These are phyloP conservation scores for Penicillium antarcticum DNA, from an alignment of 495 filamentous ascomycete genomes.

Conservation along the genomic window DNA sequence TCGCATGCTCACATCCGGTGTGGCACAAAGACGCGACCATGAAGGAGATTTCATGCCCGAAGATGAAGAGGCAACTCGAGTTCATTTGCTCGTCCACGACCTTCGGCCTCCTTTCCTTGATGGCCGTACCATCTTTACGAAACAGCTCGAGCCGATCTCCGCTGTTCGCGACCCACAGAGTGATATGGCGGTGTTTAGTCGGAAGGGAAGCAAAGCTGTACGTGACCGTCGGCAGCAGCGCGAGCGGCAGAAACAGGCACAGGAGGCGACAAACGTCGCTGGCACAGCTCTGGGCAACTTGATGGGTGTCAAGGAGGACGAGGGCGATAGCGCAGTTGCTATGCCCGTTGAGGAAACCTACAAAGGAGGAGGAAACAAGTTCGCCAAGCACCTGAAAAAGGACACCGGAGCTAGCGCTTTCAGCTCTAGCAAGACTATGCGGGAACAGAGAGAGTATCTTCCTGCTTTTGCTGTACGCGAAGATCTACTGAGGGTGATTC, in stretches of 20 bases:
- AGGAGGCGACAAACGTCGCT: conserved; percentile 90
- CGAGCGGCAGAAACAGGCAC: conserved; percentile 91
- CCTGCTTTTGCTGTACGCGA: conserved; percentile 97
- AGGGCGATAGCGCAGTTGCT: conserved; percentile 82
- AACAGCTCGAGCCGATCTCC: conserved; percentile 92
- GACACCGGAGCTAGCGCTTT: conserved; percentile 86
- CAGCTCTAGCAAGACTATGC: conserved; percentile 84
- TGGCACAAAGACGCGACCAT: conserved; percentile 83
- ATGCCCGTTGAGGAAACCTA: conserved; percentile 69
- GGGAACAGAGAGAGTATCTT: conserved; percentile 89
- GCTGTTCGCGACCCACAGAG: conserved; percentile 93
- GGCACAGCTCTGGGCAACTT: conserved; percentile 91
- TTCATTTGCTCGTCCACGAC: conserved; percentile 92
- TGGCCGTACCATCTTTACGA: conserved; percentile 92
- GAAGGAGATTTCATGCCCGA: conserved; percentile 81
- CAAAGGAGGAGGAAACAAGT: conserved; percentile 68
- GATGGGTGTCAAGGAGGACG: conserved; percentile 93
- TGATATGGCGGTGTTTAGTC: conserved; percentile 97
- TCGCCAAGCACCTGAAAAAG: conserved; percentile 86
- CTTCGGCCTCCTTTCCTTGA: conserved; percentile 94
- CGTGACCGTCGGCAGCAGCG: conserved; percentile 86
- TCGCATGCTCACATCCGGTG: conserved; percentile 94
- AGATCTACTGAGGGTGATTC: conserved; percentile 88
- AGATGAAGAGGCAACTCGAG: conserved; percentile 84
- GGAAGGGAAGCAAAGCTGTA: conserved; percentile 92